Conservation (phyloP, 768 basidiomycete genomes). For the Pleurotus tuoliensis region DNA sequence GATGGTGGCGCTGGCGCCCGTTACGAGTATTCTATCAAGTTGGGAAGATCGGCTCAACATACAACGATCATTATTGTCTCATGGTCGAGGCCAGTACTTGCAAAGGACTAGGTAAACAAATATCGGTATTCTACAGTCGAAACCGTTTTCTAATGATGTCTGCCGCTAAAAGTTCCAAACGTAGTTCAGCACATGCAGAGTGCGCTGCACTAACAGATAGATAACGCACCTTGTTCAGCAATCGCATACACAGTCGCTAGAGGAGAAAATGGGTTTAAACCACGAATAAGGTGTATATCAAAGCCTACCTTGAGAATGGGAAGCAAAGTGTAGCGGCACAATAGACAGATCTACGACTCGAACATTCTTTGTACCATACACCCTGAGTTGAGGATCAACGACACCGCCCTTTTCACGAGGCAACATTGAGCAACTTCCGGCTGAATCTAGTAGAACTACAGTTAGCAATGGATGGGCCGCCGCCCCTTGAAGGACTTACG, state of each 20-base stretch:
- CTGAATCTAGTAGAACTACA: slow-evolving; percentile 23
- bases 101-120: too few species aligned
- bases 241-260: slow-evolving; percentile 41
- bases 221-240: slow-evolving; percentile 39
- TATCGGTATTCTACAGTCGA: background rate
- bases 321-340: slow-evolving; percentile 45
- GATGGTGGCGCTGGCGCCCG: too few species aligned
- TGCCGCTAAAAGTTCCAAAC: background rate
- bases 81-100: too few species aligned
- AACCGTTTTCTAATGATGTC: slow-evolving; percentile 3
- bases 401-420: slow-evolving; percentile 31
- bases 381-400: slow-evolving; percentile 18
- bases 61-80: too few species aligned
- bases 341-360: slow-evolving; percentile 54
- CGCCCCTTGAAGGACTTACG: background rate
- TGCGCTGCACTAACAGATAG: background rate
- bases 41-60: too few species aligned
- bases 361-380: slow-evolving; percentile 56
- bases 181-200: too few species aligned
- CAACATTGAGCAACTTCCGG: slow-evolving; percentile 44
- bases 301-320: slow-evolving; percentile 40
- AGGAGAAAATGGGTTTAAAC: background rate
- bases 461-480: background rate
- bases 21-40: too few species aligned
- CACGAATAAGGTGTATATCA: background rate